Conservation (phyloP, 139 green algal genomes). For the Trebouxia sp. region DNA sequence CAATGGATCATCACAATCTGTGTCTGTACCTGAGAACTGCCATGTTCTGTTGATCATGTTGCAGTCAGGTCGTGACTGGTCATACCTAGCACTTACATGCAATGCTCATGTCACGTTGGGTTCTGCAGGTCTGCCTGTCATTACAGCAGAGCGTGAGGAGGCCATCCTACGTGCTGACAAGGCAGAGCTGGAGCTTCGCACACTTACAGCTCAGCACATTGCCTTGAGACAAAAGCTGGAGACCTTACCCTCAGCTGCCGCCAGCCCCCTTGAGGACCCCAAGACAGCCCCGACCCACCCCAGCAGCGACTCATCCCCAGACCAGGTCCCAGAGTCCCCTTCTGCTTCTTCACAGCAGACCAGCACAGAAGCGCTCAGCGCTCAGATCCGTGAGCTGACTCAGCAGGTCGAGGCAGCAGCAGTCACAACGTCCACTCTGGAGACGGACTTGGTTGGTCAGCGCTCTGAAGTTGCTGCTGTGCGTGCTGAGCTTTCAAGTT, state of each 20-base stretch:
- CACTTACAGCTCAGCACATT: neutral
- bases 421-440: neutral
- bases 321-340: no score
- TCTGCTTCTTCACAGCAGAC: neutral
- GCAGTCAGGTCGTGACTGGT: no score
- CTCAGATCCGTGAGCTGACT: neutral
- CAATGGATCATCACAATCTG: no score
- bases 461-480: neutral
- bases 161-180: neutral
- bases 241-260: neutral
- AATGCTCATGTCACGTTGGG: neutral
- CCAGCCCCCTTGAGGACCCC: neutral
- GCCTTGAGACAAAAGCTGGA: neutral
- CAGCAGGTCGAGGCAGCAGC: slow-evolving; percentile 10
- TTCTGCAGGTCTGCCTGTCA: neutral
- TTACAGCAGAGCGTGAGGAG: neutral
- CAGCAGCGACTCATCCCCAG: no score
- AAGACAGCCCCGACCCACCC: neutral
- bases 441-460: neutral
- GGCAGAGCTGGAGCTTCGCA: neutral
- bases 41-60: no score
- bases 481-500: neutral
- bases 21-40: no score
- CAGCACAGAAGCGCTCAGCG: neutral
- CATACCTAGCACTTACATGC: no score